phyloP scores from a whole-genome alignment of 305 asterid species.

The Fraxinus paxiana region DNA sequence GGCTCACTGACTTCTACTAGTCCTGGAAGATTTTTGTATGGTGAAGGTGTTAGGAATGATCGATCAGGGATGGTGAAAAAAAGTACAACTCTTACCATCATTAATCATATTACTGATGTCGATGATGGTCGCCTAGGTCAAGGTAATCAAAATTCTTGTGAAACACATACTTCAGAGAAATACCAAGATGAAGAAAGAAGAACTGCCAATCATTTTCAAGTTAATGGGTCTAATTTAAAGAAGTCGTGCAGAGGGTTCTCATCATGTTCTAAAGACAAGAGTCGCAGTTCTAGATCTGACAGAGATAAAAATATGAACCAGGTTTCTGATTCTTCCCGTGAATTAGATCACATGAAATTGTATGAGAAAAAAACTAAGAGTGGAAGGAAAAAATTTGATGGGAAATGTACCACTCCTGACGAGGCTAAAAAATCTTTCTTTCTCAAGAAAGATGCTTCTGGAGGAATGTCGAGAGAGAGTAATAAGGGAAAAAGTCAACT shows the following conservation, averaged over 20 bases:
- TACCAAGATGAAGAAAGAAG: slow-evolving; percentile 33
- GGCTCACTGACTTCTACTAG: slow-evolving; percentile 32
- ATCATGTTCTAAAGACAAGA: slow-evolving; percentile 40
- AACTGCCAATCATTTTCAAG: slow-evolving; percentile 29
- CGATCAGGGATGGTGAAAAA: slow-evolving; percentile 37
- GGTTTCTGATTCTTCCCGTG: slow-evolving; percentile 36
- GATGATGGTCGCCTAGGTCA: slow-evolving; percentile 21
- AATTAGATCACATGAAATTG: slow-evolving; percentile 27
- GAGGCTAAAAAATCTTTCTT: slow-evolving; percentile 42
- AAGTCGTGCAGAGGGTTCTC: slow-evolving; percentile 46
- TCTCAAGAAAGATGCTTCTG: slow-evolving; percentile 53
- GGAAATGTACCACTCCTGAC: slow-evolving; percentile 40
- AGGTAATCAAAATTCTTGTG: slow-evolving; percentile 27
- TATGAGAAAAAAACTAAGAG: slow-evolving; percentile 41
- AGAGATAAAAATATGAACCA: slow-evolving; percentile 33
- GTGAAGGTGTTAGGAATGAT: slow-evolving; percentile 45
- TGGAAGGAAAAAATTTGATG: slow-evolving; percentile 40
- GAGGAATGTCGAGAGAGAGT: slow-evolving; percentile 43
- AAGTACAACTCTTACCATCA: slow-evolving; percentile 36
- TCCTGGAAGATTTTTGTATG: slow-evolving; percentile 51
- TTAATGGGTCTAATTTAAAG: slow-evolving; percentile 32
- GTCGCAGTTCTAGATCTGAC: slow-evolving; percentile 35
- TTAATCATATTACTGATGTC: slow-evolving; percentile 30
- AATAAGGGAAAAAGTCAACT: slow-evolving; percentile 42
- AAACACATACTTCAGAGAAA: slow-evolving; percentile 29